Conservation (phyloP, 73 alveolate species). For the Loxodes magnus region DNA sequence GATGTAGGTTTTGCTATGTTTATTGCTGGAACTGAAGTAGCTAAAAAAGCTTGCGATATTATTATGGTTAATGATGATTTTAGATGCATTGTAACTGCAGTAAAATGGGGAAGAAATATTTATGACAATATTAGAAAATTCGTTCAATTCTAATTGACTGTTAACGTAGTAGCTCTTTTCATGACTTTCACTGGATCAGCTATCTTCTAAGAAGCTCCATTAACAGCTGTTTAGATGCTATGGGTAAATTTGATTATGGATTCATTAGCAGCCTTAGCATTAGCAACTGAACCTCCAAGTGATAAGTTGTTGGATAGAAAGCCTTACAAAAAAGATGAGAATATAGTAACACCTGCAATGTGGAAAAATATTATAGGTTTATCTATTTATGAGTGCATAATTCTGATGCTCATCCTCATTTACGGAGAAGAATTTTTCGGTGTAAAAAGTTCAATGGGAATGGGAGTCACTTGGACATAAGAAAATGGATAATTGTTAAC, state of each 20-base stretch:
- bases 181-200: slow-evolving; percentile 67
- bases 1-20: slow-evolving; percentile 98
- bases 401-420: slow-evolving; percentile 23
- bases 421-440: slow-evolving; percentile 45
- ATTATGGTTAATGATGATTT: slow-evolving; percentile 64
- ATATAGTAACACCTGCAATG: slow-evolving; percentile 62
- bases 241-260: slow-evolving; percentile 85
- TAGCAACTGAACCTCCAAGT: slow-evolving; percentile 80
- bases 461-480: slow-evolving; percentile 12
- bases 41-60: slow-evolving; percentile 90
- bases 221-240: slow-evolving; percentile 71
- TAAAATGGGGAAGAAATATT: slow-evolving; percentile 60
- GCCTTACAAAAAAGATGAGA: slow-evolving; percentile 51
- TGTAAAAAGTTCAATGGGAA: slow-evolving; percentile 19
- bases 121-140: slow-evolving; percentile 54
- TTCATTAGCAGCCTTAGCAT: slow-evolving; percentile 82
- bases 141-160: slow-evolving; percentile 64
- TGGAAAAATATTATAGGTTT: slow-evolving; percentile 50
- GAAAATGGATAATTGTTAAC: slow-evolving; percentile 62
- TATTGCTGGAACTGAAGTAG: slow-evolving; percentile 92
- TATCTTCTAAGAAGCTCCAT: slow-evolving; percentile 68
- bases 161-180: slow-evolving; percentile 60
- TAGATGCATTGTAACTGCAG: slow-evolving; percentile 35
- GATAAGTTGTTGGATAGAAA: slow-evolving; percentile 36
- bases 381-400: slow-evolving; percentile 17